These are phyloP conservation scores for Lecanosticta acicola DNA, from an alignment of 2,329 filamentous ascomycete genomes.

Conservation along the genomic window DNA sequence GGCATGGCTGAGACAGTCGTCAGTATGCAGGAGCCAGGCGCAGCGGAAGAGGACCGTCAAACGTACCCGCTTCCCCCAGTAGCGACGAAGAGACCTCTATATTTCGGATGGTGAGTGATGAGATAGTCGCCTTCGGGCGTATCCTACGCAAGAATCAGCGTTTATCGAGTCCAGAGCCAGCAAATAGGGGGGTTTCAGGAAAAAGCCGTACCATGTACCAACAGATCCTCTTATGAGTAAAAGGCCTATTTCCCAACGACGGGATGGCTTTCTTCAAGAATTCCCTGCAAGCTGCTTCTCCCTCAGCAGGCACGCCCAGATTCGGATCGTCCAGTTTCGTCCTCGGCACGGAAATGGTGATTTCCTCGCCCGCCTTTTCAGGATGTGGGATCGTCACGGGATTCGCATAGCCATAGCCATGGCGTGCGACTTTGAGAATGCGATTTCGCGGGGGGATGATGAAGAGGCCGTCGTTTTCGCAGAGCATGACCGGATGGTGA, in stretches of 20 bases:
- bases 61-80: slow-evolving; percentile 52
- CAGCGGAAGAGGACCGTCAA: too few species aligned
- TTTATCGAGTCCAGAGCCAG: not conserved
- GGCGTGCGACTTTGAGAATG: slow-evolving; percentile 46
- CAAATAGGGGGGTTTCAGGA: not conserved
- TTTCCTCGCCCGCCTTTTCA: slow-evolving; percentile 34
- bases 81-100: slow-evolving; percentile 51
- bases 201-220: slow-evolving; percentile 43
- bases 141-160: too few species aligned
- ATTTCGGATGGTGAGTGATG: slow-evolving; percentile 48
- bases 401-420: slow-evolving; percentile 47
- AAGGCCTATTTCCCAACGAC: slow-evolving; percentile 36
- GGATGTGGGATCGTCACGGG: slow-evolving; percentile 44
- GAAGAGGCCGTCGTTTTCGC: slow-evolving; percentile 66
- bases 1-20: slow-evolving; percentile 38
- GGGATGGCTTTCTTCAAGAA: slow-evolving; percentile 54
- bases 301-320: slow-evolving; percentile 52
- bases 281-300: slow-evolving; percentile 54
- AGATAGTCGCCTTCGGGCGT: slow-evolving; percentile 52
- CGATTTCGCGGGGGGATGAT: slow-evolving; percentile 59
- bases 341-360: slow-evolving; percentile 46
- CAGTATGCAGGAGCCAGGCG: not conserved
- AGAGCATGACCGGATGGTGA: slow-evolving; percentile 65
- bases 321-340: slow-evolving; percentile 42
- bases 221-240: slow-evolving; percentile 46